phyloP scores from a whole-genome alignment of 768 basidiomycete genomes.

The Pholiota microspora region DNA sequence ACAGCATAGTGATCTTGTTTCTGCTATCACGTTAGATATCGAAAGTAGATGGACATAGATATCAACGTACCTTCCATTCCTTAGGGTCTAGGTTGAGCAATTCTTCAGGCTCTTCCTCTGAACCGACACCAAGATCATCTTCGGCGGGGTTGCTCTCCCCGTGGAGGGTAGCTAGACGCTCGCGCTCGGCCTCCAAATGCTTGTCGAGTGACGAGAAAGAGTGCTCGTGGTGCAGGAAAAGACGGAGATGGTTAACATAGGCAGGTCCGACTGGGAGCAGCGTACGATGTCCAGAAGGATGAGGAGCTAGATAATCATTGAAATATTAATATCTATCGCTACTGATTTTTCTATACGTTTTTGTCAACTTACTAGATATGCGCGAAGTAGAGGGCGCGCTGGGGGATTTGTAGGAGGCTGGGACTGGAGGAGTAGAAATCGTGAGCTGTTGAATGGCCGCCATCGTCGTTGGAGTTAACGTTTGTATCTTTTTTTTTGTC shows the following conservation, averaged over 20 bases:
- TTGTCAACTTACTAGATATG: constrained; percentile 22
- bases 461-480: constrained; percentile 15
- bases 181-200: constrained; percentile 41
- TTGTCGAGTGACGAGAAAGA: constrained; percentile 85
- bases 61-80: constrained; percentile 83
- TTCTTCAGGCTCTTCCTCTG: constrained; percentile 78
- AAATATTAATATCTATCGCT: too few relatives aligned
- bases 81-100: constrained; percentile 85
- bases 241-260: constrained; percentile 78
- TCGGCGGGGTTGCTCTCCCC: constrained; percentile 46
- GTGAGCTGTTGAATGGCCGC: constrained; percentile 26
- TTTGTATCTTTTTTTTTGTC: constrained; percentile 5
- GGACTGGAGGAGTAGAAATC: constrained; percentile 22
- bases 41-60: background rate
- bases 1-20: constrained; percentile 99
- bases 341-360: too few relatives aligned
- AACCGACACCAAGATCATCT: constrained; percentile 90
- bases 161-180: constrained; percentile 48
- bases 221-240: constrained; percentile 70
- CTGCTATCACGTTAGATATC: constrained; percentile 33
- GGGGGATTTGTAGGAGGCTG: constrained; percentile 23
- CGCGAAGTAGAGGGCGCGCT: constrained; percentile 25
- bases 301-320: constrained; percentile 23
- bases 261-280: constrained; percentile 87
- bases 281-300: constrained; percentile 38